These are phyloP conservation scores for Arachis monticola DNA, from an alignment of 331 rosid species.

Conservation along the genomic window DNA sequence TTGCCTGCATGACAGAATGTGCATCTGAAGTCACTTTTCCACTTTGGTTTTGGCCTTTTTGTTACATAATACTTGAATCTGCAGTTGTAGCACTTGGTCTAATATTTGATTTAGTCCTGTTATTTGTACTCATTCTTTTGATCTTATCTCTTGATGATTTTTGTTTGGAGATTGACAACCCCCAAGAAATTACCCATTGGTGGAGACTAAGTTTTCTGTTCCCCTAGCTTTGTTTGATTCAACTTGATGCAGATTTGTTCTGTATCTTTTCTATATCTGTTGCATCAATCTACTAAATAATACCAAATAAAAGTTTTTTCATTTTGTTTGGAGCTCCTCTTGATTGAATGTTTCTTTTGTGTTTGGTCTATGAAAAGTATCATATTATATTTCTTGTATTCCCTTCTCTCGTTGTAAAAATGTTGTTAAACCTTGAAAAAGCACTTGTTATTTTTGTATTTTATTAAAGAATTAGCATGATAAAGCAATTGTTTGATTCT, in stretches of 20 bases:
- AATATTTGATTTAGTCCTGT: not conserved
- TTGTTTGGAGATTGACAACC: constrained; percentile 6
- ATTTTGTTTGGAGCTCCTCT: constrained; percentile 1
- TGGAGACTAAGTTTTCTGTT: constrained; percentile 16
- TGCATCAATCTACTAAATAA: constrained; percentile 19
- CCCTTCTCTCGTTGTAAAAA: not conserved
- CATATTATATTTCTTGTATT: not conserved
- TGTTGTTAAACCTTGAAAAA: not conserved
- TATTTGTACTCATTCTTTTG: constrained; percentile 29
- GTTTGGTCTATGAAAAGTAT: not conserved
- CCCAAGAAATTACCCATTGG: not conserved
- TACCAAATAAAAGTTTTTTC: not conserved
- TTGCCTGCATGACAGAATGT: constrained; percentile 32
- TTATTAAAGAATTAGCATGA: constrained; percentile 32
- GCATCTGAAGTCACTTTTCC: constrained; percentile 13
- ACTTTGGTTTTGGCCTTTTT: too few species aligned
- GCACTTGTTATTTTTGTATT: constrained; percentile 19
- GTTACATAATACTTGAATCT: constrained; percentile 9
- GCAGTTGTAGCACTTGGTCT: constrained; percentile 26
- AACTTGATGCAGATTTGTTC: constrained; percentile 21
- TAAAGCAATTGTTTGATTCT: constrained; percentile 17
- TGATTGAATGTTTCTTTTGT: not conserved
- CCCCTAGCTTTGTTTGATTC: constrained; percentile 1
- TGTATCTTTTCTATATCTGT: constrained; percentile 9
- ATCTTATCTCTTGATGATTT: constrained; percentile 29